Base-by-base conservation (phyloP, 2,329 filamentous ascomycete genomes). In the Torrubiella hemipterigena region DNA sequence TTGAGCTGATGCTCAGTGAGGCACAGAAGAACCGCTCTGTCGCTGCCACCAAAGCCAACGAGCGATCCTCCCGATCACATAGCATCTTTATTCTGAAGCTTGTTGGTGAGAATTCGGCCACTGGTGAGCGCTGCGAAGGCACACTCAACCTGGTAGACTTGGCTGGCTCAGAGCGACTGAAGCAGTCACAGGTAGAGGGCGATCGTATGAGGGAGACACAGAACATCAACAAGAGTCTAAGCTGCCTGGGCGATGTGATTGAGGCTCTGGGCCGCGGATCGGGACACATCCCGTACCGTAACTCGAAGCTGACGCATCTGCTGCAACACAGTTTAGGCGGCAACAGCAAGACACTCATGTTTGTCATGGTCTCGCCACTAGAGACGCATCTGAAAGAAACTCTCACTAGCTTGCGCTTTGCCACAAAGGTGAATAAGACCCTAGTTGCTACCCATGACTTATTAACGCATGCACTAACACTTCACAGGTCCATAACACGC, bases 281-380 rank as follows among this genome's bases (percentile, higher is more conserved):
- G 34, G 72, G 70, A 6, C 89, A 95, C 48, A 74, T 98, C 27
- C 91, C 91, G 2, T 98, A 96, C 60, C 69, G 91, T 33, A 96
- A 96, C 59, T 94, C 84, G 44, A 96, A 95, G 71, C 69, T 98
- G 42, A 98, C 91, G 7, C 93, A 95, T 50, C 69, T 98, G 28
- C 69, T 98, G 22, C 85, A 96, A 71, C 93, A 91, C 50, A 94
- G 85, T 4, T 65, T 98, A 7, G 89, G 91, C 4, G 91, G 91
- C 12, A 95, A 94, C 55, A 91, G 81, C 44, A 93, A 95, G 61
- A 98, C 91, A 1, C 77, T 98, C 46, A 98, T 98, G 91, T 94
- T 98, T 54, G 85, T 96, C 52, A 96, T 96, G 87, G 82, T 94
- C 34, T 91, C 81, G 44, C 91, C 91, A 20, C 63, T 96, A 36